phyloP scores from a whole-genome alignment of 2,329 filamentous ascomycete species.

The Sclerotinia subarctica region DNA sequence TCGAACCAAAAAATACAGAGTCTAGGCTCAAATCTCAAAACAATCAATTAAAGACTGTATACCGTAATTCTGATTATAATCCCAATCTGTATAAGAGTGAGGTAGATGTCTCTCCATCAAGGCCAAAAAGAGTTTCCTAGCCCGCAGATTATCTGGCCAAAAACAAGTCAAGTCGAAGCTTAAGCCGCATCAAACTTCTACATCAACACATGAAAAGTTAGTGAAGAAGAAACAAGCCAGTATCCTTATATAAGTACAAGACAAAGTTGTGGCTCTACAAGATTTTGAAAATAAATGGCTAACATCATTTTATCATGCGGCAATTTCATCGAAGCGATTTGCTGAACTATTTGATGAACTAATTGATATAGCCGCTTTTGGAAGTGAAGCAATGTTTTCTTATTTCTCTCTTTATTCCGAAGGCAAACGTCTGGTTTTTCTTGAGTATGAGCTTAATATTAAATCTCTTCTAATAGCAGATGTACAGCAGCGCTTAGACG shows the following conservation, averaged over 20 bases:
- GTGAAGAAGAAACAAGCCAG: not conserved
- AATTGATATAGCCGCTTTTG: not conserved
- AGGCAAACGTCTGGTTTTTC: not conserved
- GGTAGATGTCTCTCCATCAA: too few species aligned
- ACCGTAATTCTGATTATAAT: not conserved
- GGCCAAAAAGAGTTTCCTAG: not conserved
- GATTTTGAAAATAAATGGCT: not conserved
- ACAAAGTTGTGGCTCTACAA: not conserved
- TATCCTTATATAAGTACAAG: not conserved
- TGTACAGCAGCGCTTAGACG: not conserved
- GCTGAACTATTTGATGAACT: not conserved
- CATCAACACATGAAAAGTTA: not conserved
- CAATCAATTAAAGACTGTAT: not conserved
- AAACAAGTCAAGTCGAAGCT: not conserved
- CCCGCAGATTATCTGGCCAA: not conserved
- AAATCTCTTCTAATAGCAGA: not conserved
- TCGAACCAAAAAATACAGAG: too few species aligned
- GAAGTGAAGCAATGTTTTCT: not conserved
- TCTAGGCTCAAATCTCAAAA: not conserved
- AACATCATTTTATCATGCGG: too few species aligned
- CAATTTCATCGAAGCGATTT: not conserved
- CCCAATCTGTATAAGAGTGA: not conserved
- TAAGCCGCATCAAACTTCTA: not conserved
- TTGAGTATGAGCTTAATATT: not conserved
- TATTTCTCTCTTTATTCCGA: not conserved